These are phyloP conservation scores for Aspergillus melleus DNA, from an alignment of 2,329 filamentous ascomycete species.

Conservation along the genomic window DNA sequence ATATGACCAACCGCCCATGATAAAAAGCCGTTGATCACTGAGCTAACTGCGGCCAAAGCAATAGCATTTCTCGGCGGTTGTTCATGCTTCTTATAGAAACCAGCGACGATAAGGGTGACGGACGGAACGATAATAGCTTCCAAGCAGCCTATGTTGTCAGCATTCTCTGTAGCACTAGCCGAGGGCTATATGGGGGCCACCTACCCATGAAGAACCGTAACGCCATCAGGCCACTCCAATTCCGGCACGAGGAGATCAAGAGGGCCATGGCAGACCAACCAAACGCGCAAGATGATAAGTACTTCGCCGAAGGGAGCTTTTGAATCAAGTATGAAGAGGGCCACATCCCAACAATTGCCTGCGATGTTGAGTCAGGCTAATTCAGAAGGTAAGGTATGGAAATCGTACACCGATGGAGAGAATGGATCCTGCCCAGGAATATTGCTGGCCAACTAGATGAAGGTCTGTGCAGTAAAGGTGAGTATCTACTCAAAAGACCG, in stretches of 20 bases:
- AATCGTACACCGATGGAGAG: slow-evolving; percentile 23
- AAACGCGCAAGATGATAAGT: slow-evolving; percentile 54
- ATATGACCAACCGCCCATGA: slow-evolving; percentile 58
- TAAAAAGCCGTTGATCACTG: slow-evolving; percentile 32
- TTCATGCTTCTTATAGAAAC: slow-evolving; percentile 41
- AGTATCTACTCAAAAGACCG: neutral
- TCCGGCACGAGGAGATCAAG: slow-evolving; percentile 52
- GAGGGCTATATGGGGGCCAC: neutral
- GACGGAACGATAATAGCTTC: slow-evolving; percentile 38
- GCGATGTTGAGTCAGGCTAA: slow-evolving; percentile 8
- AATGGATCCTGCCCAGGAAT: slow-evolving; percentile 48
- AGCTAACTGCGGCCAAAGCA: slow-evolving; percentile 38
- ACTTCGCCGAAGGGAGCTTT: slow-evolving; percentile 49
- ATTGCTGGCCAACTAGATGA: slow-evolving; percentile 51
- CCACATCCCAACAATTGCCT: slow-evolving; percentile 46
- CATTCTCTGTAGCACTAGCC: neutral
- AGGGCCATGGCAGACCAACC: slow-evolving; percentile 53
- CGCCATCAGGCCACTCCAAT: slow-evolving; percentile 45
- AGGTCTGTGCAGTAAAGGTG: slow-evolving; percentile 37
- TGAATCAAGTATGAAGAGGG: slow-evolving; percentile 45
- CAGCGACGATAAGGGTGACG: slow-evolving; percentile 37
- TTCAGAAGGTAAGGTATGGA: neutral
- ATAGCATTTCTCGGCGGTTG: slow-evolving; percentile 39
- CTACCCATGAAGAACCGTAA: slow-evolving; percentile 38
- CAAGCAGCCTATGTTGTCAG: slow-evolving; percentile 22